Conservation (phyloP, 83 land plant species). For the Diphasiastrum complanatum region DNA sequence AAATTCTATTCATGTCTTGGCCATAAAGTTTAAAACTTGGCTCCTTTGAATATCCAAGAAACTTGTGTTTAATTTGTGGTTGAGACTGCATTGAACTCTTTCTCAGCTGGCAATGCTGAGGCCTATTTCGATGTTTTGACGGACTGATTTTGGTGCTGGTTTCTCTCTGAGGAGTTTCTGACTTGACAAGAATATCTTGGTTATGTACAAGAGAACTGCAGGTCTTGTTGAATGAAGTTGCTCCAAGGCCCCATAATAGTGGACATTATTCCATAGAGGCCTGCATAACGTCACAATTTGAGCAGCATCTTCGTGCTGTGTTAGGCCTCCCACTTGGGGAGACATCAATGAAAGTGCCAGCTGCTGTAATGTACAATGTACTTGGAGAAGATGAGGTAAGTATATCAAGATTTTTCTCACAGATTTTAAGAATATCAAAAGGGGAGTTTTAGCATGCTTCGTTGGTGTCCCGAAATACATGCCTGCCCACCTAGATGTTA, state of each 20-base stretch:
- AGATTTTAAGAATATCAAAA: neutral
- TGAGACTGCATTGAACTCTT: no score
- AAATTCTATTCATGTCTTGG: no score
- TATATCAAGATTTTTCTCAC: neutral
- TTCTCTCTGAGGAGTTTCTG: neutral
- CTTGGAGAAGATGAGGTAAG: slow-evolving; percentile 89
- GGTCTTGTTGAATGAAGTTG: slow-evolving; percentile 90
- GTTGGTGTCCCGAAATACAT: no score
- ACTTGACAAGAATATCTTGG: neutral
- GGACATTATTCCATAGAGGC: slow-evolving; percentile 97
- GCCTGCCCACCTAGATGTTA: no score
- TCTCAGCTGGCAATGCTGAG: no score
- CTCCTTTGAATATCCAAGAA: slow-evolving; percentile 4
- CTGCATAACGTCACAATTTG: slow-evolving; percentile 83
- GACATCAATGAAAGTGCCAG: slow-evolving; percentile 84
- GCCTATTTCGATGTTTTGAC: no score
- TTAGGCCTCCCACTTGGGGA: slow-evolving; percentile 93
- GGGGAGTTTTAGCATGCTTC: neutral
- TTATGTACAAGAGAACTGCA: slow-evolving; percentile 16
- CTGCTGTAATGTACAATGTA: slow-evolving; percentile 87
- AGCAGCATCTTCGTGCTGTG: slow-evolving; percentile 88
- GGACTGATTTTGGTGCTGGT: neutral
- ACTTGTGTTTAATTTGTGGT: neutral
- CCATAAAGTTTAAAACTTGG: no score
- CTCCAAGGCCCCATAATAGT: slow-evolving; percentile 96